Base-by-base conservation (phyloP, 192 early-diverging fungal species). In the Backusella tarrabulga region DNA sequence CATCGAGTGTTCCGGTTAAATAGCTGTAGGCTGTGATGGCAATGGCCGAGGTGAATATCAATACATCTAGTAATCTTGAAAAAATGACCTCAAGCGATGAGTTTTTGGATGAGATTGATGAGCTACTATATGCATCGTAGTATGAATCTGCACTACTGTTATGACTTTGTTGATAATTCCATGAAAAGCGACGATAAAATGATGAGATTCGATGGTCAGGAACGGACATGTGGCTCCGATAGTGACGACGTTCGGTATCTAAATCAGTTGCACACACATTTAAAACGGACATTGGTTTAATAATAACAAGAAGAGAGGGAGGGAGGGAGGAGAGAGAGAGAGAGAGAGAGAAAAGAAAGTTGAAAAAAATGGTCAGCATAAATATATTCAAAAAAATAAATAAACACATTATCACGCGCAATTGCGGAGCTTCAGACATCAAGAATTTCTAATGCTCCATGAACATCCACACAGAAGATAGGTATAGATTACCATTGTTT, bases 21-120 rank as follows among this genome's bases (percentile, higher is more conserved):
- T 75, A 75, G n/a, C 40, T 75, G 32, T 68, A 68, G 8, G 74
- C 74, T 23, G 74, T 75, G 42, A 75, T 68, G 26, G 74, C 74
- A n/a, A 75, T 75, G 26, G 74, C 74, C 17, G 74, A 75, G 1
- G 74, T 75, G 34, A 75, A 75, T 44, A 75, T 75, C 19, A 75
- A 21, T 32, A 40, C 66, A 68, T 75, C 74, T 1, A 75, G 42
- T 29, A 75, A 26, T 66, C 74, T 63, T 34, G 38, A 68, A 35
- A 75, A 44, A 15, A 75, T 41, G 14, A 35, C 71, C 32, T 72
- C 71, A 50, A 72, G 23, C 11, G 71, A 72, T 32, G 71, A 72
- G 17, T 72, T 72, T 46, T 23, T 72, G 12, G 71, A 72, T 29
- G 71, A 72, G 3, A 41, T 23, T 19, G 71, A 46, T 19, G 41